These are phyloP conservation scores for Fusarium torulosum DNA, from an alignment of 2,329 filamentous ascomycete species.

Conservation along the genomic window DNA sequence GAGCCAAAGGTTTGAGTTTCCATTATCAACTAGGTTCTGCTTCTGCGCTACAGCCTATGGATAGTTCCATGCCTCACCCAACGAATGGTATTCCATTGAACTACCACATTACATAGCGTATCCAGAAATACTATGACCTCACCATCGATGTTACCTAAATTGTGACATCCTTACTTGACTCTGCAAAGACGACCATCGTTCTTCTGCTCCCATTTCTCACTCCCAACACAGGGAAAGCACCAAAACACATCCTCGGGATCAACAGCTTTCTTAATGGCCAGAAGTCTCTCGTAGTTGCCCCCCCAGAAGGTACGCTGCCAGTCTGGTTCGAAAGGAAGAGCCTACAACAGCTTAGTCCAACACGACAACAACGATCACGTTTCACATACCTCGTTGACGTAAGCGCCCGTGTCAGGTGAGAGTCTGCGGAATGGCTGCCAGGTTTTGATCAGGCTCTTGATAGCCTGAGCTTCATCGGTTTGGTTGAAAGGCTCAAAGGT, in stretches of 20 bases:
- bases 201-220: constrained; percentile 55
- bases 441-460: constrained; percentile 43
- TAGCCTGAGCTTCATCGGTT: constrained; percentile 47
- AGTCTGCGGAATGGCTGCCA: constrained; percentile 56
- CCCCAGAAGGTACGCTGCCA: constrained; percentile 60
- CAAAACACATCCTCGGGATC: constrained; percentile 64
- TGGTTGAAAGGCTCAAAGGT: constrained; percentile 52
- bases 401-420: constrained; percentile 57
- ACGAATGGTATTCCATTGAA: background rate
- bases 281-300: constrained; percentile 59
- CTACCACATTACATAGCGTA: too few species aligned
- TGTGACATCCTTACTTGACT: background rate
- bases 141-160: background rate
- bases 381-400: constrained; percentile 60
- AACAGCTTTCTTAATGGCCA: constrained; percentile 59
- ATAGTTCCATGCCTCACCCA: background rate
- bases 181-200: constrained; percentile 47
- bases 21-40: background rate
- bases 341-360: constrained; percentile 38
- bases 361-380: fast-evolving
- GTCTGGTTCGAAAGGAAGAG: constrained; percentile 53
- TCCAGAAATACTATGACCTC: too few species aligned
- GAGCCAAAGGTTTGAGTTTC: constrained; percentile 31
- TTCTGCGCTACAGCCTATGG: too few species aligned
- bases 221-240: constrained; percentile 62